Percentiles rank a stretch among this genome's conserved stretches.
Evolutionary conservation across 2,329 filamentous ascomycete species (phyloP).

Genomic region (Dactylellina sp.): DNA sequence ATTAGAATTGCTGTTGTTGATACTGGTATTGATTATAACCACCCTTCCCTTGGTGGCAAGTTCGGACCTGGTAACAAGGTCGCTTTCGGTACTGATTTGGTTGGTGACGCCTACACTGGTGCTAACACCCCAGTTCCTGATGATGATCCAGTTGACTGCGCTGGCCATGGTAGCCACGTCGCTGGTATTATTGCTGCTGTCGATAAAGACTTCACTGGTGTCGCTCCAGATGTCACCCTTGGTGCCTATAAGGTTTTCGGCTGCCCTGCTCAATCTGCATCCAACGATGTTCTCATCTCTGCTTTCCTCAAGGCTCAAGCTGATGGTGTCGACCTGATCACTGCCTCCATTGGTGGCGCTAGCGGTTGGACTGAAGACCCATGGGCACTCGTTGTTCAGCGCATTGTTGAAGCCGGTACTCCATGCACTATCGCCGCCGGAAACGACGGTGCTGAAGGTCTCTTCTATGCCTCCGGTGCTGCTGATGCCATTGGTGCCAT

Average conservation of each 20-base stretch:
- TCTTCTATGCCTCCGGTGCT: constrained; percentile 66
- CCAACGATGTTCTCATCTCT: constrained; percentile 61
- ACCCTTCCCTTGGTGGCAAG: constrained; percentile 58
- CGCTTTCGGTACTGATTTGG: constrained; percentile 58
- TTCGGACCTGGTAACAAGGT: constrained; percentile 59
- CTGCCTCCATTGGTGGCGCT: constrained; percentile 62
- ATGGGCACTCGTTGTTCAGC: constrained; percentile 64
- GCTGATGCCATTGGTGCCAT: constrained; percentile 65
- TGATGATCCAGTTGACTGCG: constrained; percentile 59
- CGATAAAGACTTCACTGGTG: constrained; percentile 60
- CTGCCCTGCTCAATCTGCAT: constrained; percentile 54
- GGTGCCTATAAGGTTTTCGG: constrained; percentile 62
- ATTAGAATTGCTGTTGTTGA: constrained; percentile 57
- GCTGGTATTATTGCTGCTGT: constrained; percentile 59
- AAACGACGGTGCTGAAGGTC: constrained; percentile 67
- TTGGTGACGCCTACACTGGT: constrained; percentile 58
- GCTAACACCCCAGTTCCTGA: constrained; percentile 53
- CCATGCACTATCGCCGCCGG: constrained; percentile 69
- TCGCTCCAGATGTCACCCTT: constrained; percentile 61
- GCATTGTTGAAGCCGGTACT: constrained; percentile 66
- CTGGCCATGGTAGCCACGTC: constrained; percentile 60
- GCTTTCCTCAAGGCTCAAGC: constrained; percentile 61
- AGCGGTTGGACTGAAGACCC: constrained; percentile 63
- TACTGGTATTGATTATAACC: constrained; percentile 60
- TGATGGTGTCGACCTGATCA: constrained; percentile 64